Conservation (phyloP, 148 eudicot species). For the Limonium bicolor region DNA sequence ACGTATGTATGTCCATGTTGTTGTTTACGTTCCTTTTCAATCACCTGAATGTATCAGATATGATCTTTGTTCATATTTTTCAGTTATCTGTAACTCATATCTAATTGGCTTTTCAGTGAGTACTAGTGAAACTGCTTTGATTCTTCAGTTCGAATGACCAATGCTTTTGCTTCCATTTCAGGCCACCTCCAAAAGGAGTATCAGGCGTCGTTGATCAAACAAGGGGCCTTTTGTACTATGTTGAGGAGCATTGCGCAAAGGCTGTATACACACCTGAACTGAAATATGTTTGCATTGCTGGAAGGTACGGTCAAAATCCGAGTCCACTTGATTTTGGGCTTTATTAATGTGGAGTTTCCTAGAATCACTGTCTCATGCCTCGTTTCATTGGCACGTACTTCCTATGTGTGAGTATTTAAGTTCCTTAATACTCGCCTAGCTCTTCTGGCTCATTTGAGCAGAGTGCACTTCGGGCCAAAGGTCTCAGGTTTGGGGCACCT, state of each 20-base stretch:
- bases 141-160: neutral
- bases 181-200: constrained; percentile 82
- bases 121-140: neutral
- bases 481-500: no score
- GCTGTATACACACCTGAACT: constrained; percentile 70
- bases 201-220: constrained; percentile 94
- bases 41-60: no score
- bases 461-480: no score
- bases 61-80: neutral
- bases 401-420: no score
- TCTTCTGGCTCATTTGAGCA: no score
- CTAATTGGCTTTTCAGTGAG: neutral
- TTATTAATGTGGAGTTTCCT: neutral
- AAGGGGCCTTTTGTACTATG: constrained; percentile 81
- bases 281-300: constrained; percentile 85
- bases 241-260: constrained; percentile 55
- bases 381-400: no score
- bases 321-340: neutral
- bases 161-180: constrained; percentile 10
- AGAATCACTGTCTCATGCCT: no score
- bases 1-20: constrained; percentile 20
- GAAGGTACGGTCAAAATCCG: constrained; percentile 29
- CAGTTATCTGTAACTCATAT: neutral
- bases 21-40: no score
- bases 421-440: no score